These are phyloP conservation scores for Coemansia sp. DNA, from an alignment of 192 early-diverging fungal genomes.

Conservation along the genomic window DNA sequence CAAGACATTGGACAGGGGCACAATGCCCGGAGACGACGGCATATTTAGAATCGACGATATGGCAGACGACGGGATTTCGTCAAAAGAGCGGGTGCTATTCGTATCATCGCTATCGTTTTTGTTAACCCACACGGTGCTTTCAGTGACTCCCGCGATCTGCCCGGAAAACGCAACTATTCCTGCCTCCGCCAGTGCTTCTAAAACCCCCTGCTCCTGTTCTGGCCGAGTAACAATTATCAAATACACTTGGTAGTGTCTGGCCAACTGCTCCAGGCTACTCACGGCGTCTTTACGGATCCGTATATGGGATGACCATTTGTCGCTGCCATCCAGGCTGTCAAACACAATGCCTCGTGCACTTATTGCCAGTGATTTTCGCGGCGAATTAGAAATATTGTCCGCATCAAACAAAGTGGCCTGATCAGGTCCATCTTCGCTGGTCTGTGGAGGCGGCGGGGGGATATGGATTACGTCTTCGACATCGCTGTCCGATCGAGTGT, in stretches of 20 bases:
- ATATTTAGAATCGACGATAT: slow-evolving; percentile 19
- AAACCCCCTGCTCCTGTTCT: neutral
- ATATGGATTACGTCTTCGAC: slow-evolving; percentile 7
- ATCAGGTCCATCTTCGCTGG: neutral
- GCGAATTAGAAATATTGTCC: neutral
- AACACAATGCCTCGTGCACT: slow-evolving; percentile 33
- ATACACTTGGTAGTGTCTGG: slow-evolving; percentile 15
- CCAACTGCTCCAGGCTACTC: slow-evolving; percentile 6
- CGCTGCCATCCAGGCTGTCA: neutral
- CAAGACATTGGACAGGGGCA: slow-evolving; percentile 10
- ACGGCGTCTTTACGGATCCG: slow-evolving; percentile 1
- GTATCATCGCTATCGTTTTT: neutral
- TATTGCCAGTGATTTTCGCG: slow-evolving; percentile 14
- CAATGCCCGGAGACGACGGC: slow-evolving; percentile 1
- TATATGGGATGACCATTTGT: slow-evolving; percentile 19
- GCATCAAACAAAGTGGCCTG: neutral
- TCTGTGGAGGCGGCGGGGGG: neutral
- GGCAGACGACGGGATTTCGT: slow-evolving; percentile 17
- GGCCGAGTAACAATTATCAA: slow-evolving; percentile 21
- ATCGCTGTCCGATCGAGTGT: slow-evolving; percentile 1
- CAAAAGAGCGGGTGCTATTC: slow-evolving; percentile 2
- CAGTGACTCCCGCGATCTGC: neutral
- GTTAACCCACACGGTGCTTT: slow-evolving; percentile 31
- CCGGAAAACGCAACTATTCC: neutral
- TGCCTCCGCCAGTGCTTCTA: neutral